Evolutionary conservation across 2,329 filamentous ascomycete genomes (phyloP), one percentile per base, ranked within the genome.

Genomic region (Epichloe typhina): DNA sequence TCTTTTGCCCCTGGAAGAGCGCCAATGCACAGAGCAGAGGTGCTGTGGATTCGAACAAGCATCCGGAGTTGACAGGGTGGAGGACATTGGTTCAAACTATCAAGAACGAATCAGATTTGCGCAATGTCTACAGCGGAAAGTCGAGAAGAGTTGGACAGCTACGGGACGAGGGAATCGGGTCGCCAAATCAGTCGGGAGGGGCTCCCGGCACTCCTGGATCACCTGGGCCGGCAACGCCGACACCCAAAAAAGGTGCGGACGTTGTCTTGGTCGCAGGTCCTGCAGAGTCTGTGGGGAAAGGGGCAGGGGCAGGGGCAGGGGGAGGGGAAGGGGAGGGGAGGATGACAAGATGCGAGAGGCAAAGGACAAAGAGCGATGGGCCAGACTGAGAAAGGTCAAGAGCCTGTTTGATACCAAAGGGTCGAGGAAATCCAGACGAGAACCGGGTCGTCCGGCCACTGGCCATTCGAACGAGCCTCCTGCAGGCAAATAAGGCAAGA

Each of bases 1-100:
- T 88, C 60, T 93, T 90, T 61, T 93, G 87, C 57, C 87, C 87
- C 1, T 93, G 87, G 87, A 75, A 83, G 53, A 87, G 82, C 57
- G 66, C 78, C 3, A 60, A 69, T 11, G 75, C 79, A 1, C 86
- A 90, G 62, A 80, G 70, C 62, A 54, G 62, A 51, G 51, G 59
- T 49, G 55, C 63, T 60, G 44, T 66, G 53, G 50, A 63, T 36
- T 61, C 66, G 12, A 65, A 61, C 43, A 60, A 59, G 2, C 68
- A 61, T 45, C 64, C 63, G 6, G 64, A 66, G 36, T 62, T 68
- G 56, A 65, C 79, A 0, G 79, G 72, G 0, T 83, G 80, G 80
- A 71, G 74, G 55, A 64, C 77, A 3, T 59, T 83, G 4, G 58
- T 73, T 2, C 71, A 75, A 52, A 75, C 77, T 0, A 59, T 84